Evolutionary conservation across 2,329 filamentous ascomycete species (phyloP).

Genomic region (Aschersonia sp.): DNA sequence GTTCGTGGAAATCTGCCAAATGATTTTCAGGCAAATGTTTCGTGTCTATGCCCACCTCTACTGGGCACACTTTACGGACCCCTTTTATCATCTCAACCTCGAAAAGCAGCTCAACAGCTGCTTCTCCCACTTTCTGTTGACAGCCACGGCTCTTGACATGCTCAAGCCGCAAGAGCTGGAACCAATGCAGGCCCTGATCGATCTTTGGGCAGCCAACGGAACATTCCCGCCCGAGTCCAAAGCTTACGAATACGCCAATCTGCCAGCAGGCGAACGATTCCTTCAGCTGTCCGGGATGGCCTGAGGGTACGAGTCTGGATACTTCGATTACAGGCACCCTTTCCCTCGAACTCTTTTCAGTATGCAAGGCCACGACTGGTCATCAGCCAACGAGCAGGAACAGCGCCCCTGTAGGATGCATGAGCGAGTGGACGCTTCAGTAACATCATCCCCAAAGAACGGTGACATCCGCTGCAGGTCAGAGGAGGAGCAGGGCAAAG

Average conservation of each 20-base stretch:
- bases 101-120: slow-evolving; percentile 77
- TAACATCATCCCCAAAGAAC: no score
- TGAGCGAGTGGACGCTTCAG: no score
- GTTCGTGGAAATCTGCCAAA: slow-evolving; percentile 82
- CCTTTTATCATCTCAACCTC: slow-evolving; percentile 70
- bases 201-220: slow-evolving; percentile 81
- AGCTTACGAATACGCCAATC: slow-evolving; percentile 50
- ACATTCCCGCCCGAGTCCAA: slow-evolving; percentile 67
- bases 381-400: no score
- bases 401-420: no score
- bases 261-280: slow-evolving; percentile 43
- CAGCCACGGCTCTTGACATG: slow-evolving; percentile 68
- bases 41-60: slow-evolving; percentile 96
- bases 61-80: slow-evolving; percentile 83
- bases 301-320: slow-evolving; percentile 9
- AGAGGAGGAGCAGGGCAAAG: not conserved
- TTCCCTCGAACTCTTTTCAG: no score
- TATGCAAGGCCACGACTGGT: no score
- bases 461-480: not conserved
- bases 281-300: slow-evolving; percentile 30
- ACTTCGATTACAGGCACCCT: no score
- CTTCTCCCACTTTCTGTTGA: slow-evolving; percentile 74
- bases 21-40: slow-evolving; percentile 97
- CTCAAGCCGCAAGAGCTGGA: slow-evolving; percentile 82
- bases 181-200: slow-evolving; percentile 89